phyloP scores from a whole-genome alignment of 2,329 filamentous ascomycete species.

The Nothophoma quercina region DNA sequence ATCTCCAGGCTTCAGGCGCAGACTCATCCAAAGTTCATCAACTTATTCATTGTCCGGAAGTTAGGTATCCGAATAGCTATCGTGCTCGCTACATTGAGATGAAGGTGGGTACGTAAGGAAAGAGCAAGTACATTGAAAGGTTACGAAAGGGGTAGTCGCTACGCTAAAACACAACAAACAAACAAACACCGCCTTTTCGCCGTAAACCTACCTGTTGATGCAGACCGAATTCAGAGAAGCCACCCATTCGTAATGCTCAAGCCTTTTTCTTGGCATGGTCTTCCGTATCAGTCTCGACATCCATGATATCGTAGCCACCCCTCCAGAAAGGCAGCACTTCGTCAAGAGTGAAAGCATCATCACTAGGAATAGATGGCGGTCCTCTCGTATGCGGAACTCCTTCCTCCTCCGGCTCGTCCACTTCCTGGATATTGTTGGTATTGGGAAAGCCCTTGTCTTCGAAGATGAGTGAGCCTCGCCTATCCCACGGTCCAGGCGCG shows the following conservation, averaged over 20 bases:
- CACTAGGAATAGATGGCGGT: constrained; percentile 48
- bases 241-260: background rate
- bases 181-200: constrained; percentile 6
- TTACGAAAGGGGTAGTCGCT: constrained; percentile 17
- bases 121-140: constrained; percentile 4
- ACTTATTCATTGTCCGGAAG: background rate
- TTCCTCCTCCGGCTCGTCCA: constrained; percentile 48
- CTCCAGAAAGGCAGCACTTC: constrained; percentile 51
- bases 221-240: background rate
- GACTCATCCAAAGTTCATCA: constrained; percentile 9
- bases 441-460: constrained; percentile 50
- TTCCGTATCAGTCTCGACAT: constrained; percentile 36
- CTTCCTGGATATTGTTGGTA: constrained; percentile 47
- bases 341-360: constrained; percentile 49
- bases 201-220: constrained; percentile 20
- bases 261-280: too few species aligned
- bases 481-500: constrained; percentile 47
- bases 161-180: constrained; percentile 15
- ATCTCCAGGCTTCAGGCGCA: constrained; percentile 3
- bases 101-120: background rate
- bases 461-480: constrained; percentile 48
- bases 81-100: background rate
- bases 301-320: constrained; percentile 34
- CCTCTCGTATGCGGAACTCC: constrained; percentile 40
- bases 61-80: background rate